phyloP scores from a whole-genome alignment of 441 rosid species.

The Viola pubescens region DNA sequence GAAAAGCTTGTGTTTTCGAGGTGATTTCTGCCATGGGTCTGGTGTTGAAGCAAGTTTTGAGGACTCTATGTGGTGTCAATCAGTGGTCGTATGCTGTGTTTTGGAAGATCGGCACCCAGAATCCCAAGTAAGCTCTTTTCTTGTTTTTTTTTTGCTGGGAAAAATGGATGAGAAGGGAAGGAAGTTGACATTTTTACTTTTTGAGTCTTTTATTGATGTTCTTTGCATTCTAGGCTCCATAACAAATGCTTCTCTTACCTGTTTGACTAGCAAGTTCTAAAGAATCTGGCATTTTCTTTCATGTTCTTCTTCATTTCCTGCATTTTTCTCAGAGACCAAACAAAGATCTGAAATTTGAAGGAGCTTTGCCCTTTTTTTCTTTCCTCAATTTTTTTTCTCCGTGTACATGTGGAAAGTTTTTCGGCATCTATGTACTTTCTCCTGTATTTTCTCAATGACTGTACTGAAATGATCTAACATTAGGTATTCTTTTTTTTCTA shows the following conservation, averaged over 20 bases:
- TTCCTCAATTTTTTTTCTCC: too few species aligned
- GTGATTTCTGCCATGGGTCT: constrained; percentile 18
- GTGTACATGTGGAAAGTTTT: background rate
- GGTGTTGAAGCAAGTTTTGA: constrained; percentile 65
- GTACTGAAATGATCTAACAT: background rate
- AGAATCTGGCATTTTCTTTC: background rate
- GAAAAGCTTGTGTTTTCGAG: too few species aligned
- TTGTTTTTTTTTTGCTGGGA: background rate
- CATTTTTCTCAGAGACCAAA: background rate
- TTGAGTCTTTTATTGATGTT: too few species aligned
- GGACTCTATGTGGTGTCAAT: constrained; percentile 55
- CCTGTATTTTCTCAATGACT: constrained; percentile 7
- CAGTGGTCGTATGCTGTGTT: constrained; percentile 91
- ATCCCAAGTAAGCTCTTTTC: constrained; percentile 52
- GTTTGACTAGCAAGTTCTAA: too few species aligned
- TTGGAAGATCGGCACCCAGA: constrained; percentile 91
- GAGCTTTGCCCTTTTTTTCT: too few species aligned
- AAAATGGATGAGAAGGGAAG: background rate
- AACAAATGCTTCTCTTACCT: too few species aligned
- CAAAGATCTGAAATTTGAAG: too few species aligned
- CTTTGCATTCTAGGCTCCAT: too few species aligned
- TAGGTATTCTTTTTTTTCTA: constrained; percentile 4
- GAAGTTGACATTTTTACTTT: too few species aligned
- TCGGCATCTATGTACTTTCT: background rate
- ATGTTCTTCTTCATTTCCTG: background rate